phyloP scores from a whole-genome alignment of 306 rosid species.

The Quercus aquifolioides region DNA sequence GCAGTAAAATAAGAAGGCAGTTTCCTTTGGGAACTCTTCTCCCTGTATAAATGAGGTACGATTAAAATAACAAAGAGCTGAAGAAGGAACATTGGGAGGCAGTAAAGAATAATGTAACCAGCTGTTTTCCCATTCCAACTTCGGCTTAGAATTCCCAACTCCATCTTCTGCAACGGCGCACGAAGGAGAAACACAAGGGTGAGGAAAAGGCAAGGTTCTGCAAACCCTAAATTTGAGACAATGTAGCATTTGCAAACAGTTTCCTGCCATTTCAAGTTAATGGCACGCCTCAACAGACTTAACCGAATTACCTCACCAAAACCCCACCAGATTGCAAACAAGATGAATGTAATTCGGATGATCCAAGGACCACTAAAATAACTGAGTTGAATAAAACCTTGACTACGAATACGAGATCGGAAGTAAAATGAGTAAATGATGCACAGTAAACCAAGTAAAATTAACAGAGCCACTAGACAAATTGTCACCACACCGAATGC shows the following conservation, averaged over 20 bases:
- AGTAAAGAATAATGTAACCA: slow-evolving; percentile 71
- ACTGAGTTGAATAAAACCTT: slow-evolving; percentile 62
- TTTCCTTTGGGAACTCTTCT: slow-evolving; percentile 30
- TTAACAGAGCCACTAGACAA: slow-evolving; percentile 80
- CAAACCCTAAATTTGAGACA: slow-evolving; percentile 92
- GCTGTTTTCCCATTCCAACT: slow-evolving; percentile 78
- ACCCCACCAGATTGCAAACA: slow-evolving; percentile 94
- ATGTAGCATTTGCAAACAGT: slow-evolving; percentile 90
- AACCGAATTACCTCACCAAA: slow-evolving; percentile 80
- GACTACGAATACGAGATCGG: slow-evolving; percentile 68
- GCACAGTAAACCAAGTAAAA: slow-evolving; percentile 82
- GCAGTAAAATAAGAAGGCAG: slow-evolving; percentile 64
- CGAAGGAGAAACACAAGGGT: slow-evolving; percentile 89
- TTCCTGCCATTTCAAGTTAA: slow-evolving; percentile 77
- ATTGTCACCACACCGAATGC: slow-evolving; percentile 97
- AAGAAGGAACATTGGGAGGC: slow-evolving; percentile 77
- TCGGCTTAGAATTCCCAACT: slow-evolving; percentile 72
- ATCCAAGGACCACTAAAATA: slow-evolving; percentile 99
- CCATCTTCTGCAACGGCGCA: slow-evolving; percentile 77
- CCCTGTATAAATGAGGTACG: slow-evolving; percentile 58
- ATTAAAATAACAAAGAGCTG: slow-evolving; percentile 73
- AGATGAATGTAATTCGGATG: slow-evolving; percentile 69
- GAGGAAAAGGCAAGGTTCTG: slow-evolving; percentile 97
- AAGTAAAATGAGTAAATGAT: slow-evolving; percentile 80
- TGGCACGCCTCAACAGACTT: slow-evolving; percentile 55